Evolutionary conservation across 108 stramenopile genomes (phyloP).

Genomic region (Mayamaea pseudoterrestris): DNA sequence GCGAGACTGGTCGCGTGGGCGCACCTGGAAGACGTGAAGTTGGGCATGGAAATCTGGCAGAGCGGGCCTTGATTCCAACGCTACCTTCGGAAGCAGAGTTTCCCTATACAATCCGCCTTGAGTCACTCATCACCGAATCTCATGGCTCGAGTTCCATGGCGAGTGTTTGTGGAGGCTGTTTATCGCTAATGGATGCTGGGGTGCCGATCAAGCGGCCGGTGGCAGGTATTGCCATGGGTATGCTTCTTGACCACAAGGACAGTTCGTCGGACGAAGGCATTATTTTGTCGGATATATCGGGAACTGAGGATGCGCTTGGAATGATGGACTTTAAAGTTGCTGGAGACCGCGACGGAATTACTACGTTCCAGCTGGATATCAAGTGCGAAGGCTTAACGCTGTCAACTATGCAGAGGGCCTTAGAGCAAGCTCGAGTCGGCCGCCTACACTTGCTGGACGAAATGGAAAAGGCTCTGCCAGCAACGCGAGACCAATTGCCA

Average conservation of each 20-base stretch:
- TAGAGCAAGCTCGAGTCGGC: constrained; percentile 68
- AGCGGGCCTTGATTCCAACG: constrained; percentile 57
- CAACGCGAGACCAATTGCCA: constrained; percentile 39
- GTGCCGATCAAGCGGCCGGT: constrained; percentile 70
- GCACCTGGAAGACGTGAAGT: constrained; percentile 84
- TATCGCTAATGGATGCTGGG: constrained; percentile 93
- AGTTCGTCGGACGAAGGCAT: constrained; percentile 62
- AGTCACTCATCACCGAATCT: constrained; percentile 76
- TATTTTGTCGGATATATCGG: constrained; percentile 81
- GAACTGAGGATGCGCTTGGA: constrained; percentile 77
- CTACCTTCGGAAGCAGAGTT: constrained; percentile 60
- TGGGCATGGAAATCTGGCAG: constrained; percentile 81
- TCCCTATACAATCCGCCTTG: constrained; percentile 73
- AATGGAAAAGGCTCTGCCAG: constrained; percentile 48
- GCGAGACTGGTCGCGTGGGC: constrained; percentile 83
- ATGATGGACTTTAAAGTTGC: constrained; percentile 89
- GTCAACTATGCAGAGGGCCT: constrained; percentile 64
- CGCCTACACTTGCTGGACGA: constrained; percentile 62
- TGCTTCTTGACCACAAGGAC: constrained; percentile 51
- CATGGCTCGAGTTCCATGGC: constrained; percentile 83
- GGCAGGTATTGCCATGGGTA: constrained; percentile 84
- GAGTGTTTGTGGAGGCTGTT: constrained; percentile 81
- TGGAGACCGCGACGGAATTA: constrained; percentile 70
- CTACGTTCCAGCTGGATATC: constrained; percentile 91
- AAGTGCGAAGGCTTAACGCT: constrained; percentile 73